Conservation (phyloP, 345 rosid genomes). For the Eucalyptus brandiana region DNA sequence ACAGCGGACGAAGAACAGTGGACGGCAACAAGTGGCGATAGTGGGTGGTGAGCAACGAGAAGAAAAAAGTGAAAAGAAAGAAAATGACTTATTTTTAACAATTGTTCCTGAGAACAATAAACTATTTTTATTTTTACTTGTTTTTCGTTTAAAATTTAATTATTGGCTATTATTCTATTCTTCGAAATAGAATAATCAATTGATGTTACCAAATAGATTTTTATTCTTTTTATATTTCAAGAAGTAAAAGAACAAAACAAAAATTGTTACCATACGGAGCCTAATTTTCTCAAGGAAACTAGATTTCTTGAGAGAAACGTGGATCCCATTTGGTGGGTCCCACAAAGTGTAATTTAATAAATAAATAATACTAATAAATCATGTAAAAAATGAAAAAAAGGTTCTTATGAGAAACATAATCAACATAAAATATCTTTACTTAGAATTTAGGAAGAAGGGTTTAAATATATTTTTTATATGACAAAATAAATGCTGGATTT, state of each 20-base stretch:
- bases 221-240: rapidly evolving
- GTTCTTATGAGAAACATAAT: no score
- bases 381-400: no score
- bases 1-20: rapidly evolving
- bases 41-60: rapidly evolving
- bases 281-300: no score
- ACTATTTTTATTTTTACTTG: rapidly evolving
- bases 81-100: rapidly evolving
- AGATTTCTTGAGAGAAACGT: rapidly evolving
- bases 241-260: no score
- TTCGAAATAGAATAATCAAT: rapidly evolving
- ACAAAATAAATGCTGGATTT: no score
- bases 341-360: no score
- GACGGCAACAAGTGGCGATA: rapidly evolving
- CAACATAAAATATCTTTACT: rapidly evolving
- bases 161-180: rapidly evolving
- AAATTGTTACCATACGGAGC: no score
- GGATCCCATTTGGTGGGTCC: no score
- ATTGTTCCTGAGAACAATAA: rapidly evolving
- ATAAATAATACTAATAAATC: no score
- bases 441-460: no score
- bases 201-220: rapidly evolving
- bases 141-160: rapidly evolving
- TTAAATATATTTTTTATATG: no score
- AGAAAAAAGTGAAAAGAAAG: rapidly evolving